Conservation (phyloP, 305 asterid species). For the Fraxinus platypoda region DNA sequence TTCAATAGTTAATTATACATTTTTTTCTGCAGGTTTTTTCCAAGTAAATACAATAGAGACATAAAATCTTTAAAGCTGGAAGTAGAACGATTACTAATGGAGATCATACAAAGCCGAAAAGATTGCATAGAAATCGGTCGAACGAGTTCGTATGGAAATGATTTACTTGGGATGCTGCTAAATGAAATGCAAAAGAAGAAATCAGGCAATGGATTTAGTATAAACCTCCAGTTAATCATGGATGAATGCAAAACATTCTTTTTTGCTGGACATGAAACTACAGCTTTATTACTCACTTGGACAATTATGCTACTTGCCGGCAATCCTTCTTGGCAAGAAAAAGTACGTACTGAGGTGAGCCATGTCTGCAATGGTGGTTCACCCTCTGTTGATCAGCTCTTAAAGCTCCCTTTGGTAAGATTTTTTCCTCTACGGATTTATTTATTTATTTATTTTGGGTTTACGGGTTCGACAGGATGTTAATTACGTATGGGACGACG, state of each 20-base stretch:
- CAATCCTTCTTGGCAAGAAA: slow-evolving; percentile 68
- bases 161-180: slow-evolving; percentile 67
- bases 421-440: not conserved
- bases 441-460: not conserved
- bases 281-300: slow-evolving; percentile 78
- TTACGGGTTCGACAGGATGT: not conserved
- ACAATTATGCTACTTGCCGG: slow-evolving; percentile 74
- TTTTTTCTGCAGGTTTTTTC: slow-evolving; percentile 55
- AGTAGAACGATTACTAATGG: slow-evolving; percentile 79
- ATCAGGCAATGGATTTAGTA: slow-evolving; percentile 41
- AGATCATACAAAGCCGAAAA: slow-evolving; percentile 76
- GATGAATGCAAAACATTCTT: slow-evolving; percentile 87
- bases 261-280: slow-evolving; percentile 88
- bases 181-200: slow-evolving; percentile 70
- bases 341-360: slow-evolving; percentile 53
- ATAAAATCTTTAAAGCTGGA: slow-evolving; percentile 68
- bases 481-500: not conserved
- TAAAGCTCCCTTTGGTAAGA: slow-evolving; percentile 57
- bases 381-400: slow-evolving; percentile 56
- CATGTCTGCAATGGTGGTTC: slow-evolving; percentile 47
- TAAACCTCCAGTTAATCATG: slow-evolving; percentile 67
- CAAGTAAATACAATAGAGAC: slow-evolving; percentile 84
- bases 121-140: slow-evolving; percentile 72
- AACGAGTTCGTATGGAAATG: slow-evolving; percentile 70
- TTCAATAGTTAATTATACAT: not conserved